phyloP scores from a whole-genome alignment of 257 asterid species.

The Gardenia jasminoides region DNA sequence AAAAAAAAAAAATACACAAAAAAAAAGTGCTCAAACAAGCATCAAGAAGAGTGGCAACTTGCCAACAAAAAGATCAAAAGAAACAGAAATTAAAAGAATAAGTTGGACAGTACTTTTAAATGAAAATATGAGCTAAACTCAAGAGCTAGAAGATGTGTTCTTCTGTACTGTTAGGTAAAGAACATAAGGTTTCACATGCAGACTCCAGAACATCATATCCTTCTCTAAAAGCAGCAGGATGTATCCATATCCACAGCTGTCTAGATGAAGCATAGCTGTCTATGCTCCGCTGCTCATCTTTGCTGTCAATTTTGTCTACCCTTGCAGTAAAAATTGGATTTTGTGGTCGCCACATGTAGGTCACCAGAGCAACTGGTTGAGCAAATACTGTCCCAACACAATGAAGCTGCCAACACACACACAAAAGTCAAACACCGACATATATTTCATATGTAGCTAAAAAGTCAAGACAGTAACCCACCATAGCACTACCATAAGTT shows the following conservation, averaged over 20 bases:
- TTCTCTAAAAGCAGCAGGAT: constrained; percentile 79
- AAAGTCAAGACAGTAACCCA: constrained; percentile 26
- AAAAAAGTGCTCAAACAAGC: neutral
- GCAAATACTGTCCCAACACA: constrained; percentile 39
- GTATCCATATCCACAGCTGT: constrained; percentile 79
- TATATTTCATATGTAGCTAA: constrained; percentile 6
- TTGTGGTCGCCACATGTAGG: constrained; percentile 78
- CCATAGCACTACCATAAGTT: constrained; percentile 69
- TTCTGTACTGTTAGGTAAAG: neutral
- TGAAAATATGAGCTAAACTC: neutral
- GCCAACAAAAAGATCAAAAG: neutral
- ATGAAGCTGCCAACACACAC: constrained; percentile 55
- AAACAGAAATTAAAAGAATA: neutral
- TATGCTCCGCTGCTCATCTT: constrained; percentile 28
- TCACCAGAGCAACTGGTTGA: constrained; percentile 69
- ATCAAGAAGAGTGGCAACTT: neutral
- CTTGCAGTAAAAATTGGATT: constrained; percentile 23
- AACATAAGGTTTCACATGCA: constrained; percentile 55
- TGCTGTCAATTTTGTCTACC: constrained; percentile 9
- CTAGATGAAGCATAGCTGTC: constrained; percentile 33
- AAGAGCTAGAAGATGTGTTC: neutral
- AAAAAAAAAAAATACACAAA: neutral
- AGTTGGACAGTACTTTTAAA: neutral
- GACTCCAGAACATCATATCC: constrained; percentile 59
- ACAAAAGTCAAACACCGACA: constrained; percentile 18